phyloP scores from a whole-genome alignment of 768 basidiomycete genomes.

The Kwoniella newhampshirensis region DNA sequence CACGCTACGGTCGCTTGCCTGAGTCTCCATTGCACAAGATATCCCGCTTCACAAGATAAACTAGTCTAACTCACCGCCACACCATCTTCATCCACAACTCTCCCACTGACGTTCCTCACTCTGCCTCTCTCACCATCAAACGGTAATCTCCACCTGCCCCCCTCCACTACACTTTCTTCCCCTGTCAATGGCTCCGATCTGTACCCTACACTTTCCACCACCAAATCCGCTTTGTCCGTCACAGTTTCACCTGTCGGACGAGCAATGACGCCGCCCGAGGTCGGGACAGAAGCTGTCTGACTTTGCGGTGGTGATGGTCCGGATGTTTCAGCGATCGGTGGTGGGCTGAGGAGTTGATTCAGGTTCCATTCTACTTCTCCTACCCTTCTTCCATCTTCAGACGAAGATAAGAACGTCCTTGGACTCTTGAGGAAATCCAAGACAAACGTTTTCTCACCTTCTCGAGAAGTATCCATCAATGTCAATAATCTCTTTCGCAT shows the following conservation, averaged over 20 bases:
- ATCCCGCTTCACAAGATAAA: too few species aligned
- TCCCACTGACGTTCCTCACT: conserved; percentile 57
- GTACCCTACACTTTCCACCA: conserved; percentile 87
- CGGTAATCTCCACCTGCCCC: conserved; percentile 43
- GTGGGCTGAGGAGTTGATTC: conserved; percentile 40
- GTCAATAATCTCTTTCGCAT: conserved; percentile 54
- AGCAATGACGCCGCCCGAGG: conserved; percentile 55
- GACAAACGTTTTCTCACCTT: conserved; percentile 32
- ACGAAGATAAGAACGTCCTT: conserved; percentile 27
- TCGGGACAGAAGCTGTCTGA: conserved; percentile 50
- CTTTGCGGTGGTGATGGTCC: conserved; percentile 18
- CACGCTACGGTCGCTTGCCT: too few species aligned
- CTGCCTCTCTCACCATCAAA: conserved; percentile 53
- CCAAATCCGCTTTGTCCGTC: conserved; percentile 66
- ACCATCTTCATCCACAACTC: conserved; percentile 52
- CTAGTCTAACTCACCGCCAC: conserved; percentile 44
- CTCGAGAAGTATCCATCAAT: conserved; percentile 43
- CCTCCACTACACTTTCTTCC: conserved; percentile 7
- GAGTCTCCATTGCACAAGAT: too few species aligned
- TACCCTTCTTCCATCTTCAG: conserved; percentile 9
- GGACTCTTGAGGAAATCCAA: conserved; percentile 51
- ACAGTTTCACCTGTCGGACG: conserved; percentile 63
- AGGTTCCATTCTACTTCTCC: conserved; percentile 42
- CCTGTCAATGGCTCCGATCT: conserved; percentile 61
- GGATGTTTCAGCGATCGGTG: conserved; percentile 18